phyloP scores from a whole-genome alignment of 2,329 filamentous ascomycete species.

The Alternaria postmessia region DNA sequence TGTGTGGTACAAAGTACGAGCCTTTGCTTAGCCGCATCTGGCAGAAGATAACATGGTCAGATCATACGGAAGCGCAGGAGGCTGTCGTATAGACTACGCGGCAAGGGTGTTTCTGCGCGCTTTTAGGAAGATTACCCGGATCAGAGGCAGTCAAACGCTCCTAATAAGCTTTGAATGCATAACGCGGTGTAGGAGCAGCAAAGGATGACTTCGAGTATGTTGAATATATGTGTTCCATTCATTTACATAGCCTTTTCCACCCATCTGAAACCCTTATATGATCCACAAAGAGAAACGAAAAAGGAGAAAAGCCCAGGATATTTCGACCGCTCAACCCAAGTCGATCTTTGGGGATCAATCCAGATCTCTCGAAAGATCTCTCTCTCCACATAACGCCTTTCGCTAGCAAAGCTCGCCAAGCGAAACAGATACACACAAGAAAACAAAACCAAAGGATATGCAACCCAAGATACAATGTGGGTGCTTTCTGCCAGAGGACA shows the following conservation, averaged over 20 bases:
- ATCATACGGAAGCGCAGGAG: neutral
- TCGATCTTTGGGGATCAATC: neutral
- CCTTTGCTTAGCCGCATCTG: neutral
- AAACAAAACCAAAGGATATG: constrained; percentile 4
- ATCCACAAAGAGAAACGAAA: neutral
- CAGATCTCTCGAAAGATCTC: neutral
- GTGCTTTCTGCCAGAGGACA: constrained; percentile 14
- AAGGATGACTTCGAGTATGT: neutral
- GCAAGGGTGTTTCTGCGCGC: neutral
- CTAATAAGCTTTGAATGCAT: too few species aligned
- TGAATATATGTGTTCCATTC: constrained; percentile 14
- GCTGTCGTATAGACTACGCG: neutral
- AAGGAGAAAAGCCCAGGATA: neutral
- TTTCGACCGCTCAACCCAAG: constrained; percentile 3
- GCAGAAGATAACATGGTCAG: neutral
- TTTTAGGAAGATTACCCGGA: neutral
- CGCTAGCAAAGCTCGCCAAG: constrained; percentile 10
- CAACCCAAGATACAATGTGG: constrained; percentile 3
- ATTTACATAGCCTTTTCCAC: constrained; percentile 14
- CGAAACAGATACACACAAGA: constrained; percentile 4
- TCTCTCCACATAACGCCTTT: constrained; percentile 2
- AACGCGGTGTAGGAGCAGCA: neutral
- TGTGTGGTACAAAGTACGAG: neutral
- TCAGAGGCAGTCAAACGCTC: too few species aligned
- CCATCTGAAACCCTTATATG: neutral